A percentile compares a stretch with the other conserved stretches of the same genome.
These are phyloP conservation scores for Nissolia schottii DNA, from an alignment of 306 rosid species.

Conservation along the genomic window DNA sequence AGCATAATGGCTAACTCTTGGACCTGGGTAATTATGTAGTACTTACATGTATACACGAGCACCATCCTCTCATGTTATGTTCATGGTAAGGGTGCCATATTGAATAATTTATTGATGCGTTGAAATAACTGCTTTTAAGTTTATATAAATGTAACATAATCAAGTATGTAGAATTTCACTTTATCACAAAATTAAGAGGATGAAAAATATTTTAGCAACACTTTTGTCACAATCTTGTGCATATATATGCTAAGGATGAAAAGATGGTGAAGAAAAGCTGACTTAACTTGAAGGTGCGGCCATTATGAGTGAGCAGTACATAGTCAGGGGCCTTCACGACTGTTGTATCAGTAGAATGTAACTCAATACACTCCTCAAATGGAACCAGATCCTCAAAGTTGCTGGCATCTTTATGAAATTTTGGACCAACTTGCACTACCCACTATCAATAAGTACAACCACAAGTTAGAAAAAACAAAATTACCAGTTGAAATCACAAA, in stretches of 20 bases:
- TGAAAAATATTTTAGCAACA: slow-evolving; percentile 2
- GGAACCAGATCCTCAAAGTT: slow-evolving; percentile 85
- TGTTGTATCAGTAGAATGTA: slow-evolving; percentile 57
- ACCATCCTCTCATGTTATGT: background rate
- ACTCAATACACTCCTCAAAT: slow-evolving; percentile 90
- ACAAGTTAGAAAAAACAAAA: slow-evolving; percentile 3
- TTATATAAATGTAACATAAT: background rate
- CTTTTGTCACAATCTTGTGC: background rate
- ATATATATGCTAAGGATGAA: background rate
- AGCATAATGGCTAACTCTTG: background rate
- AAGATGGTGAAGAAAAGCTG: slow-evolving; percentile 18
- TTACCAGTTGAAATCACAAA: background rate
- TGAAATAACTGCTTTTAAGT: background rate
- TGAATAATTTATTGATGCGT: background rate
- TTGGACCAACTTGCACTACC: slow-evolving; percentile 78
- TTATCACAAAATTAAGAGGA: background rate
- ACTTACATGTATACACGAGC: background rate
- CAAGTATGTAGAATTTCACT: background rate
- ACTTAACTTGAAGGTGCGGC: slow-evolving; percentile 93
- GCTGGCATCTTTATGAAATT: slow-evolving; percentile 88
- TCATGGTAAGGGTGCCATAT: background rate
- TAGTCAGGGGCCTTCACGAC: slow-evolving; percentile 81
- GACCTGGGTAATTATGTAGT: background rate
- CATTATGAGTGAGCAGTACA: slow-evolving; percentile 87
- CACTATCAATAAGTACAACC: slow-evolving; percentile 55